Evolutionary conservation across 129 eudicot genomes (phyloP), one percentile per base, ranked within the genome.

Genomic region (Silybum marianum): DNA sequence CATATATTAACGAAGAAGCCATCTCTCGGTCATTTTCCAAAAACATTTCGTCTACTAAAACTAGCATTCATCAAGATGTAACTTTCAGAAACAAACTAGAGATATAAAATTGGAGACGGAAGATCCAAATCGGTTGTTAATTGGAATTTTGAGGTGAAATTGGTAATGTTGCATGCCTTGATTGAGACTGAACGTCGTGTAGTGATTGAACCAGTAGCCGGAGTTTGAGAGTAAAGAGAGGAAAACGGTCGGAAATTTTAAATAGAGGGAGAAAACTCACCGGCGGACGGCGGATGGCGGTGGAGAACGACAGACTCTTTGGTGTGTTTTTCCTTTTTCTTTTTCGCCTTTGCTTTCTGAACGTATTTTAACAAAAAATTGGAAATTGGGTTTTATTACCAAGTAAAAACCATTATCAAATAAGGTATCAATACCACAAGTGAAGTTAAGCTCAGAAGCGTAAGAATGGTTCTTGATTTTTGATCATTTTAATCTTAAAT

Each of bases 251-350:
- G 26, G 74, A 46, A 69, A 76, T 36, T 23, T 34, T 71, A 11
- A 71, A 26, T 32, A 28, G 74, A 25, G 3, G 62, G 19, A 19
- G 23, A 54, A 71, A 69, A 69, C 76, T n/a, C 34, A 79, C 75
- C 76, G 82, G 82, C 69, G 82, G 28, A 78, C 19, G 82, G 75
- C 82, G 82, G 75, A 60, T 7, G 71, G 25, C 75, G 75, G 26
- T 1, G 66, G 34, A 44, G 75, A 30, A 32, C 13, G 51, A 38
- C 63, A 48, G 82, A 78, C 21, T 62, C 36, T 65, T 65, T 36
- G 72, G 66, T 78, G 74, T 39, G 63, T 60, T 38, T 39, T 8
- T 67, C 16, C 23, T 1, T 3, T 2, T 26, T 12, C 16, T 28
- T 4, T 77, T 78, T 67, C 12, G 28, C 21, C 73, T 78, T 42